Evolutionary conservation across 106 monocot species (phyloP), one percentile per base, ranked within the genome.

Genomic region (Apostasia shenzhenica): DNA sequence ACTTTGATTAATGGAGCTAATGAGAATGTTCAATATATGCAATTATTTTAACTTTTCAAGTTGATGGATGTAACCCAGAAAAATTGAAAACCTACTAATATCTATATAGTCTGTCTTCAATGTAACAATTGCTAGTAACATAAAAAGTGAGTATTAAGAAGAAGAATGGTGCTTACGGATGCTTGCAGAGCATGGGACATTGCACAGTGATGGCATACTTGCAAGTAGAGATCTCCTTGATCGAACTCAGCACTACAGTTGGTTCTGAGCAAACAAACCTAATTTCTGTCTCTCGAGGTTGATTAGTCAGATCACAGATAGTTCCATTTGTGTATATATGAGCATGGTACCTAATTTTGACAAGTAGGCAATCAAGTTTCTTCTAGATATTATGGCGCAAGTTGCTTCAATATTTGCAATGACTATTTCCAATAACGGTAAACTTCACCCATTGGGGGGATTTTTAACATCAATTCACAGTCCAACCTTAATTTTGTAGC

Each of bases 191-290:
- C 68, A 84, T 73, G 39, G 91, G 76, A 48, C 82, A 82, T 44
- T 95, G 88, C 40, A 90, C 49, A 5, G 85, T 94, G 55, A 90
- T 68, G 41, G 76, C 86, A 79, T 91, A 95, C 65, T 89, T 95
- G 81, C 95, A 95, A 12, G 95, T 91, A 41, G 95, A 81, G 52
- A 90, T 91, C 80, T 95, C 88, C 69, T 88, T 95, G 57, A 95
- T 75, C 2, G 91, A 95, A 70, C 81, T 91, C 43, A 95, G 81
- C 48, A 84, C 55, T 37, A 89, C 81, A 5, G 75, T 41, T 3
- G 72, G 71, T 56, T 91, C 95, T 8, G 84, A 79, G 74, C 95
- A 95, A 7, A 95, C 77, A 78, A 88, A 95, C 47, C 86, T 79
- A 57, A 86, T 80, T 86, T 91, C 89, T 2, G 91, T 88, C 58